A percentile compares a stretch with the other conserved stretches of the same genome.
Evolutionary conservation across 2,329 filamentous ascomycete genomes (phyloP).

Genomic region (Fusarium xylarioides): DNA sequence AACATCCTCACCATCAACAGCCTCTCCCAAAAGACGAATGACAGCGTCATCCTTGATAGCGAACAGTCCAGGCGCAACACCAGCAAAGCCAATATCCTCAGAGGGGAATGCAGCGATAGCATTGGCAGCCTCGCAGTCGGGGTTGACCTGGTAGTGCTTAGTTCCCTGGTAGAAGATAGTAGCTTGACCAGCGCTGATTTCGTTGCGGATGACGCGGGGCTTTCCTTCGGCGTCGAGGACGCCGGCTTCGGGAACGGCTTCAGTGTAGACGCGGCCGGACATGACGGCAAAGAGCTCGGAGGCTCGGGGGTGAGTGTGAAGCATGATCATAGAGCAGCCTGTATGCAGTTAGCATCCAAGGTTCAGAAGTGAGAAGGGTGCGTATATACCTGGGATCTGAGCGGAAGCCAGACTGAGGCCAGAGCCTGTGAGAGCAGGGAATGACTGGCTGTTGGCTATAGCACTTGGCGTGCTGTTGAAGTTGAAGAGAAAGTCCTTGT

Average conservation of each 20-base stretch:
- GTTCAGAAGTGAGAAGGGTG: fast-evolving
- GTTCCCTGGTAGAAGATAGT: constrained; percentile 64
- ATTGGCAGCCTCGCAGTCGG: constrained; percentile 57
- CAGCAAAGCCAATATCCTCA: constrained; percentile 62
- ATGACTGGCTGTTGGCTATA: constrained; percentile 63
- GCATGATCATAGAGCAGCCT: constrained; percentile 64
- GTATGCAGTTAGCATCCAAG: not conserved
- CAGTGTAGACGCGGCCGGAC: constrained; percentile 57
- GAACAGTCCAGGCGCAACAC: constrained; percentile 60
- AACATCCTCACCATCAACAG: constrained; percentile 56
- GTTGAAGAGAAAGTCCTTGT: constrained; percentile 59
- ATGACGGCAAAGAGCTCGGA: constrained; percentile 63
- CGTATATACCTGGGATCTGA: constrained; percentile 52
- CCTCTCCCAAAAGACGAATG: constrained; percentile 57
- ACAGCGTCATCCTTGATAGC: constrained; percentile 55
- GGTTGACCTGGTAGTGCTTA: constrained; percentile 66
- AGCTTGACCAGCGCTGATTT: constrained; percentile 55
- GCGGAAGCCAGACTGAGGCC: constrained; percentile 60
- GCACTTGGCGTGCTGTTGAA: constrained; percentile 51
- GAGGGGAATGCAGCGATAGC: constrained; percentile 60
- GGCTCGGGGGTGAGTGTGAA: constrained; percentile 63
- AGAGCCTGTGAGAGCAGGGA: constrained; percentile 64
- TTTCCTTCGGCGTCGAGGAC: constrained; percentile 47
- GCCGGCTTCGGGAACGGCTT: constrained; percentile 62
- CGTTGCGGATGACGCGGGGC: constrained; percentile 54